phyloP scores from a whole-genome alignment of 345 rosid genomes.

The Luvunga scandens region DNA sequence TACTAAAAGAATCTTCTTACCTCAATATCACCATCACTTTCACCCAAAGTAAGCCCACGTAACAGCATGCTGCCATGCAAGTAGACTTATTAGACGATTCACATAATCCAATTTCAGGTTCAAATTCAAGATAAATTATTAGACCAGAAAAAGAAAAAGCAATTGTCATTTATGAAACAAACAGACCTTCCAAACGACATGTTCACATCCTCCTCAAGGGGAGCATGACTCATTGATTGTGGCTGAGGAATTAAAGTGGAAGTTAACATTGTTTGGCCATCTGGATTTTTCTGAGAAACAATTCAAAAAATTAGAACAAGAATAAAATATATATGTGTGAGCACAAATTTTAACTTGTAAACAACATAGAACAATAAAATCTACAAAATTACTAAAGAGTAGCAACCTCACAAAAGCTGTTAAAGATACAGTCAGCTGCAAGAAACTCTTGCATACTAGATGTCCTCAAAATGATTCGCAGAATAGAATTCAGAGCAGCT shows the following conservation, averaged over 20 bases:
- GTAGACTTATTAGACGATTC: conserved; percentile 8
- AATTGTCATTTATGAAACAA: conserved; percentile 15
- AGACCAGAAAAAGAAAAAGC: conserved; percentile 1
- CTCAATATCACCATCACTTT: conserved; percentile 93
- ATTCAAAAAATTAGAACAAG: conserved; percentile 7
- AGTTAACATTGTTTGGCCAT: conserved; percentile 89
- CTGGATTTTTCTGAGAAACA: conserved; percentile 61
- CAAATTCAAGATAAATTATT: background rate
- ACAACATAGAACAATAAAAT: background rate
- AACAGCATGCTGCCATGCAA: conserved; percentile 74
- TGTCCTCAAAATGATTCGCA: conserved; percentile 80
- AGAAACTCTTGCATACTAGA: conserved; percentile 86
- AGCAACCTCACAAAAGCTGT: conserved; percentile 87
- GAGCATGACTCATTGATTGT: conserved; percentile 46
- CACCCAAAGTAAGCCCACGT: conserved; percentile 80
- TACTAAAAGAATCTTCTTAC: conserved; percentile 33
- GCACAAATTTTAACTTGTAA: conserved; percentile 4
- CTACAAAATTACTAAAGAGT: conserved; percentile 15
- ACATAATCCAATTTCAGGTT: background rate
- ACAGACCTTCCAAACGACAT: conserved; percentile 96
- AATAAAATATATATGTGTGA: background rate
- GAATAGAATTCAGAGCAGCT: conserved; percentile 90
- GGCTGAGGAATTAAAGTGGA: conserved; percentile 95
- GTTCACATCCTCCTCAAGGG: conserved; percentile 84
- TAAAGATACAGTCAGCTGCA: conserved; percentile 88